Conservation (phyloP, 1,139 yeast genomes). For the Tardiomyces depauwii region DNA sequence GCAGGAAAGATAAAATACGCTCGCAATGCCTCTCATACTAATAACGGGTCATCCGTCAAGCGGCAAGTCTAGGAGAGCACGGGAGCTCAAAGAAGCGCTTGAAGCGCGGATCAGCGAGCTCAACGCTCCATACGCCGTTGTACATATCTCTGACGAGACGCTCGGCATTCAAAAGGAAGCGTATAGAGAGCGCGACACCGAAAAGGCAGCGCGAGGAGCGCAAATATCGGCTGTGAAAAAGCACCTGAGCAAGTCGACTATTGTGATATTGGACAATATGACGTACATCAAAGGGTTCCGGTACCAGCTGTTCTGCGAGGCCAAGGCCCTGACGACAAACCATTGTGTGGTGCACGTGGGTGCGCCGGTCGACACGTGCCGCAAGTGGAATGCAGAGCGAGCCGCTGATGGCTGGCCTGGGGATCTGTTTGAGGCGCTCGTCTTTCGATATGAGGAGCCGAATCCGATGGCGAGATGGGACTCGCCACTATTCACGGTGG, state of each 20-base stretch:
- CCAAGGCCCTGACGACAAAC: slow-evolving; percentile 72
- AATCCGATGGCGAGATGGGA: slow-evolving; percentile 85
- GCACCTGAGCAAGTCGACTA: slow-evolving; percentile 51
- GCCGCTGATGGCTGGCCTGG: slow-evolving; percentile 47
- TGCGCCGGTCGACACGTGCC: slow-evolving; percentile 50
- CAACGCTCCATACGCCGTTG: slow-evolving; percentile 47
- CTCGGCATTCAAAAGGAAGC: slow-evolving; percentile 60
- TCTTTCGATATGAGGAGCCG: slow-evolving; percentile 91
- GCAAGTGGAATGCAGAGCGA: slow-evolving; percentile 44
- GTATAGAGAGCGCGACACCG: slow-evolving; percentile 42
- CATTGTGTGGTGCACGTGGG: slow-evolving; percentile 76
- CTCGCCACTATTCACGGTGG: slow-evolving; percentile 70
- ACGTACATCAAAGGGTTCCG: slow-evolving; percentile 93
- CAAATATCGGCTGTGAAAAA: slow-evolving; percentile 87
- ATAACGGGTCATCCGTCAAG: slow-evolving; percentile 78
- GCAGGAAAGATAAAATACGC: not conserved
- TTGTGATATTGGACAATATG: slow-evolving; percentile 77
- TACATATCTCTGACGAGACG: slow-evolving; percentile 65
- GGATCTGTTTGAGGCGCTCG: slow-evolving; percentile 53
- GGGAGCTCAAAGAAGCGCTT: slow-evolving; percentile 37
- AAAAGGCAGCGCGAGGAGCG: slow-evolving; percentile 70
- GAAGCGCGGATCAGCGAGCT: slow-evolving; percentile 35
- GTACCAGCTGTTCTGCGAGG: slow-evolving; percentile 88
- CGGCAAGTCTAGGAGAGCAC: slow-evolving; percentile 75
- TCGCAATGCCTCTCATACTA: slow-evolving; percentile 67